phyloP scores from a whole-genome alignment of 2,329 filamentous ascomycete species.

The Emergomyces orientalis region DNA sequence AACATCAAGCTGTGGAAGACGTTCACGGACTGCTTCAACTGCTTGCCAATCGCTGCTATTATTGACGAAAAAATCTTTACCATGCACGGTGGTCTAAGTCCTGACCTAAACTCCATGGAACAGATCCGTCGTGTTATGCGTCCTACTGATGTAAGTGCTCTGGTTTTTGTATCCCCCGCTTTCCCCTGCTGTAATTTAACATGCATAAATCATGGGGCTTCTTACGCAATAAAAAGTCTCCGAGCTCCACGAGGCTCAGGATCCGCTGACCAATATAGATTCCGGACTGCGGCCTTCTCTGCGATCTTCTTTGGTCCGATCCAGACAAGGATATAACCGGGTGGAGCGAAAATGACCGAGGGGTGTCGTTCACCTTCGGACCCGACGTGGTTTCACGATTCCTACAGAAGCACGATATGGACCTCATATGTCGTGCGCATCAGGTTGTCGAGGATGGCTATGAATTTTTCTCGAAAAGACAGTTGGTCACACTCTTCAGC shows the following conservation, averaged over 20 bases:
- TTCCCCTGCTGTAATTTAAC: slow-evolving; percentile 6
- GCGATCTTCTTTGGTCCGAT: slow-evolving; percentile 96
- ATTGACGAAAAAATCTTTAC: slow-evolving; percentile 99
- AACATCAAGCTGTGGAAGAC: slow-evolving; percentile 99
- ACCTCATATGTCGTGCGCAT: slow-evolving; percentile 95
- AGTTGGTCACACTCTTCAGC: slow-evolving; percentile 94
- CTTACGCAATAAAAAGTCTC: slow-evolving; percentile 9
- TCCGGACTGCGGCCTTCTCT: slow-evolving; percentile 92
- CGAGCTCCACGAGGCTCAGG: slow-evolving; percentile 25
- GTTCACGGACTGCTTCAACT: slow-evolving; percentile 99
- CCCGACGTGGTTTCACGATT: slow-evolving; percentile 96
- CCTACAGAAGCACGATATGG: slow-evolving; percentile 99
- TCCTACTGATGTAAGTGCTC: slow-evolving; percentile 80
- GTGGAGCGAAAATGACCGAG: slow-evolving; percentile 98
- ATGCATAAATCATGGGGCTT: slow-evolving; percentile 8
- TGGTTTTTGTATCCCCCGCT: slow-evolving; percentile 11
- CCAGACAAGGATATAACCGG: slow-evolving; percentile 98
- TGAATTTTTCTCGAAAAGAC: slow-evolving; percentile 98
- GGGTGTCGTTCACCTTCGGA: slow-evolving; percentile 97
- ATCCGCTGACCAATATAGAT: slow-evolving; percentile 56
- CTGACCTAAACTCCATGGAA: slow-evolving; percentile 98
- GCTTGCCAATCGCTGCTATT: slow-evolving; percentile 92
- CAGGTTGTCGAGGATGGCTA: slow-evolving; percentile 99
- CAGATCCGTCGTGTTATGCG: slow-evolving; percentile 98
- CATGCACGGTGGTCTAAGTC: slow-evolving; percentile 96